These are phyloP conservation scores for Parathielavia appendiculata DNA, from an alignment of 495 filamentous ascomycete genomes.

Conservation along the genomic window DNA sequence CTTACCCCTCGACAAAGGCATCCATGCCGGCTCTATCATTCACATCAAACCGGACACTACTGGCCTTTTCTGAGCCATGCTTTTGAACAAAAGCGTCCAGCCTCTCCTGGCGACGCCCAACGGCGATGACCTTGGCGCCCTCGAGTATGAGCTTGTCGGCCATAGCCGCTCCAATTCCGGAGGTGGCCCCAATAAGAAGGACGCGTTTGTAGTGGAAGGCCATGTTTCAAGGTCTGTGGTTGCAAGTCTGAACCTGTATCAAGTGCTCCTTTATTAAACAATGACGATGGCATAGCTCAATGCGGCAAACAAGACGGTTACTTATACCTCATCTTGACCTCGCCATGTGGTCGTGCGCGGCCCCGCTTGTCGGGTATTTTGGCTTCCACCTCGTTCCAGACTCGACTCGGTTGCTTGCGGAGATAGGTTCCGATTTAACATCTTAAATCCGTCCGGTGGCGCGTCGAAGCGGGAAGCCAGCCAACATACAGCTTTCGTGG, in stretches of 20 bases:
- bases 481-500: too few relatives aligned
- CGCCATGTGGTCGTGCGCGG: too few relatives aligned
- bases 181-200: conserved; percentile 9
- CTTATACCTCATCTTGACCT: too few relatives aligned
- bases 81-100: conserved; percentile 12
- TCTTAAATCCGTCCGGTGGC: too few relatives aligned
- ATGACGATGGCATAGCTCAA: too few relatives aligned
- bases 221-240: not conserved
- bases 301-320: too few relatives aligned
- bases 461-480: too few relatives aligned
- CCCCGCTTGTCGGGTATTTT: too few relatives aligned
- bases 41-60: not conserved
- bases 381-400: too few relatives aligned
- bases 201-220: conserved; percentile 12
- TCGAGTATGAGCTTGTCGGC: conserved; percentile 7
- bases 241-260: not conserved
- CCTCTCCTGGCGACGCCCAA: conserved; percentile 9
- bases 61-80: conserved; percentile 7
- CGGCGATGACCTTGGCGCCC: conserved; percentile 10
- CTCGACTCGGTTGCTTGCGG: too few relatives aligned
- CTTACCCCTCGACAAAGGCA: conserved; percentile 3
- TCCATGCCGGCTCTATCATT: not conserved
- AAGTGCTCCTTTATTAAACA: too few relatives aligned
- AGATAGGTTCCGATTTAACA: too few relatives aligned
- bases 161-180: conserved; percentile 4